Conservation (phyloP, 1,139 yeast species). For the Hyphopichia khmerensis region DNA sequence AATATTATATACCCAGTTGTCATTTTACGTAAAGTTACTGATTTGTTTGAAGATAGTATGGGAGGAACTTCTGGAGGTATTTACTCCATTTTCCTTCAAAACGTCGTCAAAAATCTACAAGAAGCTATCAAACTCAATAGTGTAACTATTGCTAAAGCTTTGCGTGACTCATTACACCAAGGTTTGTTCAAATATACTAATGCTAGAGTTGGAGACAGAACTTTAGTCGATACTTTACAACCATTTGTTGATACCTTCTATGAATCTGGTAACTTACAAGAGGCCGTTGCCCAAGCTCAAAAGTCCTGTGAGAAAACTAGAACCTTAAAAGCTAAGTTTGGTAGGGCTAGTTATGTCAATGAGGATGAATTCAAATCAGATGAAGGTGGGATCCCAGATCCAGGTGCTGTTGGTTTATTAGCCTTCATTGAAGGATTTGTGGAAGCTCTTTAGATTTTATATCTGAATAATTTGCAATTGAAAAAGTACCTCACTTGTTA, state of each 20-base stretch:
- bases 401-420: constrained; percentile 85
- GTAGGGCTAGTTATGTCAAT: constrained; percentile 87
- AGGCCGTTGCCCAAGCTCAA: constrained; percentile 68
- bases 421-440: constrained; percentile 61
- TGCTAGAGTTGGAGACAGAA: constrained; percentile 88
- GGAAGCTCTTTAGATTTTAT: neutral
- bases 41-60: constrained; percentile 82
- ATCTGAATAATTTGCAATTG: neutral
- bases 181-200: constrained; percentile 70
- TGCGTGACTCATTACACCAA: constrained; percentile 37
- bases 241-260: constrained; percentile 74
- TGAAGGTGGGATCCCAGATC: constrained; percentile 79
- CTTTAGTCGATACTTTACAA: constrained; percentile 81
- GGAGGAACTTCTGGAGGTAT: constrained; percentile 97
- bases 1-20: constrained; percentile 41
- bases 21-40: constrained; percentile 57
- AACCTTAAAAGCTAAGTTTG: constrained; percentile 78
- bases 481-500: too few relatives aligned
- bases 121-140: constrained; percentile 36
- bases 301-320: constrained; percentile 78
- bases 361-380: constrained; percentile 49
- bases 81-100: constrained; percentile 73
- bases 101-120: constrained; percentile 34
- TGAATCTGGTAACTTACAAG: constrained; percentile 46
- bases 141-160: constrained; percentile 24